Conservation (phyloP, 768 basidiomycete species). For the Cyclocybe aegerita region DNA sequence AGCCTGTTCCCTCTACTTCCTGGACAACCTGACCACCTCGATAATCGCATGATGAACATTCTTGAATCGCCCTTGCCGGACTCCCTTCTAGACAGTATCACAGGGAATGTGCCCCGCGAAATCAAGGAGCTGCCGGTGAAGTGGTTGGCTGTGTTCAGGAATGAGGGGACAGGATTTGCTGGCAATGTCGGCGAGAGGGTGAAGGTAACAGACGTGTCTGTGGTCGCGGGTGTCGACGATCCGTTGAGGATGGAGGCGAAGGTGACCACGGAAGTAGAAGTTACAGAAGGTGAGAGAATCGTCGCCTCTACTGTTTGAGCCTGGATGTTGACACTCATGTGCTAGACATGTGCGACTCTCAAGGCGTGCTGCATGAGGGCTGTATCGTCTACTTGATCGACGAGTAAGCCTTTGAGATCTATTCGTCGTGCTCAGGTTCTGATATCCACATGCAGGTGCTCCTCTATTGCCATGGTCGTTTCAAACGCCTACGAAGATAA, state of each 20-base stretch:
- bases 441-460: constrained; percentile 31
- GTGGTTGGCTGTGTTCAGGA: constrained; percentile 34
- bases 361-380: constrained; percentile 38
- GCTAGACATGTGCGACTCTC: constrained; percentile 43
- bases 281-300: constrained; percentile 39
- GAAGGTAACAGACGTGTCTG: constrained; percentile 39
- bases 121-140: constrained; percentile 37
- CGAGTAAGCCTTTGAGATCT: constrained; percentile 30
- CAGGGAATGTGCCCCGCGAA: constrained; percentile 33
- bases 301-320: constrained; percentile 1
- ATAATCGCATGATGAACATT: constrained; percentile 3
- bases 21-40: too few species aligned
- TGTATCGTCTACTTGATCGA: constrained; percentile 46
- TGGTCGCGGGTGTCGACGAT: constrained; percentile 35
- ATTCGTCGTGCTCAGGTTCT: not conserved
- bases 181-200: constrained; percentile 26
- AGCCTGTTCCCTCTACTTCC: too few species aligned
- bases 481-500: constrained; percentile 32
- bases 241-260: constrained; percentile 32
- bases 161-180: constrained; percentile 28
- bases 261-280: constrained; percentile 40
- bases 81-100: constrained; percentile 23
- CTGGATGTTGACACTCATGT: not conserved
- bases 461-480: constrained; percentile 36
- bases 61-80: constrained; percentile 20